Evolutionary conservation across 306 rosid species (phyloP), one percentile per base, ranked within the genome.

Genomic region (Mimosa pudica): DNA sequence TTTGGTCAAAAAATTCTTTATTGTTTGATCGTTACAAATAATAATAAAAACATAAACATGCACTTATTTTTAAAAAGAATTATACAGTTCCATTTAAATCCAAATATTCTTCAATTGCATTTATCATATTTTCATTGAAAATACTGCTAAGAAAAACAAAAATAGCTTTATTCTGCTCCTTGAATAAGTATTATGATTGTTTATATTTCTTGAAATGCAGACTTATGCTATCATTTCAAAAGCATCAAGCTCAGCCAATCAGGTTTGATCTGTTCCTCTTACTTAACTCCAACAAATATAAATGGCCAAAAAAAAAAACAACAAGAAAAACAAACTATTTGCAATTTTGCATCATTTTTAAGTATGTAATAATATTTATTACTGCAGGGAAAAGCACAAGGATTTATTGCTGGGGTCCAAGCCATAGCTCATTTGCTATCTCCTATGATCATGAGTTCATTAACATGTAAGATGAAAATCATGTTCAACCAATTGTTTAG

Each of bases 371-470:
- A 17, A 52, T 52, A 51, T 51, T 51, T 55, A 55, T 55, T 44
- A 49, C 44, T 64, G 46, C 81, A 90, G 94, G 98, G 97, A 68
- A 93, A 89, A 77, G 92, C 86, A 68, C 98, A 91, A 75, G 94
- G 94, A 44, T 93, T 93, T 80, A 81, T 93, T 69, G 98, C 97
- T 9, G 98, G 98, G 10, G 82, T 92, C 58, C 92, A 93, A 80
- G 84, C 94, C 8, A 81, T 93, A 78, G 88, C 94, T 69, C 88
- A 88, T 85, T 79, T 93, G 70, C 77, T 91, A 71, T 91, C 98
- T 35, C 98, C 94, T 36, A 76, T 93, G 73, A 92, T 74, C 6
- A 93, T 91, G 92, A 93, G 94, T 79, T 96, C 98, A 63, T 80
- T 93, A 73, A 93, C 98, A 33, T 84, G 97, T 93, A 65, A 88